These are phyloP conservation scores for Cucurbita ficifolia DNA, from an alignment of 306 rosid genomes.

Conservation along the genomic window DNA sequence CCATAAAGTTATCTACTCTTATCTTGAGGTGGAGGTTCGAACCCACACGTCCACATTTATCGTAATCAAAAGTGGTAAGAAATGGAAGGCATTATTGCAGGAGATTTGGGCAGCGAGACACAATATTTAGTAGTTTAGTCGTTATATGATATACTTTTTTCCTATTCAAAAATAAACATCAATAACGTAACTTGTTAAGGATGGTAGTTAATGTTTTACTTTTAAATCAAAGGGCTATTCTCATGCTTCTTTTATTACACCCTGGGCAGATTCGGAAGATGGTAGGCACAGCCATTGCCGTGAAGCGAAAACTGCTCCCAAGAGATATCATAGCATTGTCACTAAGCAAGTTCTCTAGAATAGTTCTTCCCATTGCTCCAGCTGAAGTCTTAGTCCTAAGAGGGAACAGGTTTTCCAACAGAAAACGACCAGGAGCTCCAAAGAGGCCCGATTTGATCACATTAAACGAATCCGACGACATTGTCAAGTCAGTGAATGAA, in stretches of 20 bases:
- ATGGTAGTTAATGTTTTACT: background rate
- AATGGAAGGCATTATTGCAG: background rate
- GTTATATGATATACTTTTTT: background rate
- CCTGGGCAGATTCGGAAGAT: slow-evolving; percentile 68
- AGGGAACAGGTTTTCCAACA: slow-evolving; percentile 50
- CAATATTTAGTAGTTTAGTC: background rate
- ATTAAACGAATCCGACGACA: slow-evolving; percentile 60
- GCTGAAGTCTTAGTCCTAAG: slow-evolving; percentile 57
- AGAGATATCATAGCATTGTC: slow-evolving; percentile 48
- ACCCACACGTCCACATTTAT: too few species aligned
- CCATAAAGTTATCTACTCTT: too few species aligned
- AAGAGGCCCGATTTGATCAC: slow-evolving; percentile 60
- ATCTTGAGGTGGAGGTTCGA: background rate
- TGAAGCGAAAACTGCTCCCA: slow-evolving; percentile 69
- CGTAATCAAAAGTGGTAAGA: background rate
- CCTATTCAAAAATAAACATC: background rate
- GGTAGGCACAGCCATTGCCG: slow-evolving; percentile 81
- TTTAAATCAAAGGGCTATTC: background rate
- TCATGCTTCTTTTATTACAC: background rate
- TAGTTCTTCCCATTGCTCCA: slow-evolving; percentile 73
- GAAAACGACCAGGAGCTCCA: slow-evolving; percentile 32
- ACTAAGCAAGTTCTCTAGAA: slow-evolving; percentile 53
- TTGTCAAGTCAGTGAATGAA: slow-evolving; percentile 43
- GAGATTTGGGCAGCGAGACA: background rate
- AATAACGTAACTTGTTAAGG: background rate